Conservation (phyloP, 768 basidiomycete genomes). For the Cystobasidium ongulense region DNA sequence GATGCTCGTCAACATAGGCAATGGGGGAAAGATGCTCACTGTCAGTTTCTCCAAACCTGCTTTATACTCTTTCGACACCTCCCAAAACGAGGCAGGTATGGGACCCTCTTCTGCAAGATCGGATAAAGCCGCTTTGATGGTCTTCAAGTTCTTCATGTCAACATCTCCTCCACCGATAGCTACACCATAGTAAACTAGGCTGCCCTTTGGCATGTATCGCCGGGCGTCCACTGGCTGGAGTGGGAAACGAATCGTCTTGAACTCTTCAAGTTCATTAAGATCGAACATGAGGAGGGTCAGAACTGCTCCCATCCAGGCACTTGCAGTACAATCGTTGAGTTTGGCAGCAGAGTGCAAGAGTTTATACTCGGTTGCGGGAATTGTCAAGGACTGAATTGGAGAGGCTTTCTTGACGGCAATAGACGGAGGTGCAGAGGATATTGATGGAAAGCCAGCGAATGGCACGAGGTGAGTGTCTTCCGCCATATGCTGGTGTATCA, state of each 20-base stretch:
- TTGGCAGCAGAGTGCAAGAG: neutral
- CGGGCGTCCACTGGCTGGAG: conserved; percentile 1
- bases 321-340: neutral
- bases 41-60: neutral
- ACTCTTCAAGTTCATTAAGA: neutral
- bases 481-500: neutral
- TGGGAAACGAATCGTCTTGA: neutral
- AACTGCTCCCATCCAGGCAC: neutral
- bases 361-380: neutral
- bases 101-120: neutral
- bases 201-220: neutral
- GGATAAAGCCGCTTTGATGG: neutral
- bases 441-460: neutral
- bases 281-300: neutral
- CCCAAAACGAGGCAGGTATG: neutral
- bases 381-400: neutral
- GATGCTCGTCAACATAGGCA: neutral
- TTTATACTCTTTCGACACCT: neutral
- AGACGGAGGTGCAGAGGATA: neutral
- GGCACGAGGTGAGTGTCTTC: neutral
- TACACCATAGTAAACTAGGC: neutral
- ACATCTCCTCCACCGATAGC: neutral
- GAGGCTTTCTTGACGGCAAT: neutral
- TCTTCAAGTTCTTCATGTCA: neutral
- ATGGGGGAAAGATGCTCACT: neutral